Evolutionary conservation across 1,284 basidiomycete species (phyloP), one percentile per base, ranked within the genome.

Genomic region (Ceratobasidium papillatum): DNA sequence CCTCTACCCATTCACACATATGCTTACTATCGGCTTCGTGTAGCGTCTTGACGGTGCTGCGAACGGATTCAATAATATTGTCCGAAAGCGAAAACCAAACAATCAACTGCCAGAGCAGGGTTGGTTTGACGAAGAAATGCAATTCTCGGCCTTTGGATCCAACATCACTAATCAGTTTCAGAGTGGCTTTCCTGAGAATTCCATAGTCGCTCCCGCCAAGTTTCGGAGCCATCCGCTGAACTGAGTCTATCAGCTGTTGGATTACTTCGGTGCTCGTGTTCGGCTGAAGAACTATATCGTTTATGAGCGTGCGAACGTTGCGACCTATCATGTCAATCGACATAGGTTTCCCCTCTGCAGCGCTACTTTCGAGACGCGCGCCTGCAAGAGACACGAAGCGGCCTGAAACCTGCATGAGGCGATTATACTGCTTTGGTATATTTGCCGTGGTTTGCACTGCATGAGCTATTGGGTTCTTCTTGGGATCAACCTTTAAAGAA

Each of bases 1-100:
- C 56, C 19, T 58, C n/a, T 38, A 8, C 34, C 27, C 14, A 34
- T 36, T 34, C 34, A 43, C 38, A 43, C 5, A 1, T 1, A 4
- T 25, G 38, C 38, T 25, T 8, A 0, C 19, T 30, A 11, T 62
- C 59, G 3, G n/a, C 5, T 11, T 43, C 22, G n/a, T 11, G 41
- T 3, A 14, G 54, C 4, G 2, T 22, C 14, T 11, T 30, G 36
- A 7, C 14, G 19, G 27, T 19, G 12, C 41, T 25, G 19, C 9
- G 25, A 30, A 63, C 3, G 8, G 43, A 63, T n/a, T 43, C 22
- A 0, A 32, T 63, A 8, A 47, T 25, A 22, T 14, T 12, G 4
- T 14, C 17, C 17, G 36, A 38, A 25, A 63, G 61, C 1, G 61
- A 63, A 32, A 47, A 63, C 61, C 61, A 63, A 19, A 63, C 22